phyloP scores from a whole-genome alignment of 2,329 filamentous ascomycete species.

The Colletotrichum eleusines region DNA sequence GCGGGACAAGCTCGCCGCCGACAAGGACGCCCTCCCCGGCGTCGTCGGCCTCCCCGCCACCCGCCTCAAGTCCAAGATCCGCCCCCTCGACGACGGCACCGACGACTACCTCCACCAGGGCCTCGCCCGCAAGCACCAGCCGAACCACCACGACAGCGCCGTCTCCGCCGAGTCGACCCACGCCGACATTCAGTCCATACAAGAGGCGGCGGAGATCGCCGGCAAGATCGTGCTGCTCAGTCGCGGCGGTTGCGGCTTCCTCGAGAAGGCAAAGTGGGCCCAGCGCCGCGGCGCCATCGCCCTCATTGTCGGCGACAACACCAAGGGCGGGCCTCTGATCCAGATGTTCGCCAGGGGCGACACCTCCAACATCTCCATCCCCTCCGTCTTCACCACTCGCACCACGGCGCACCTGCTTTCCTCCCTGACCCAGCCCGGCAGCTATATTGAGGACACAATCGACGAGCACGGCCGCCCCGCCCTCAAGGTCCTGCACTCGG shows the following conservation, averaged over 20 bases:
- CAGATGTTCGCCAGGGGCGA: conserved; percentile 99
- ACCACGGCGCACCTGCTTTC: conserved; percentile 95
- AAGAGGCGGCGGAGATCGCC: conserved; percentile 91
- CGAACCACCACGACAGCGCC: conserved; percentile 52
- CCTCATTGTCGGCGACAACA: conserved; percentile 93
- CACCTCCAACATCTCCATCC: conserved; percentile 94
- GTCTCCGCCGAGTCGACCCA: conserved; percentile 63
- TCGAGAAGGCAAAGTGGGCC: conserved; percentile 98
- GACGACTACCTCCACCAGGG: conserved; percentile 83
- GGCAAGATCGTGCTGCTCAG: conserved; percentile 94
- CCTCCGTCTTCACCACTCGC: conserved; percentile 92
- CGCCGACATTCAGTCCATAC: conserved; percentile 82
- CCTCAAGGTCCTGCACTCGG: conserved; percentile 64
- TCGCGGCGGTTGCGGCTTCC: conserved; percentile 93
- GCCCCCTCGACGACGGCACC: conserved; percentile 72
- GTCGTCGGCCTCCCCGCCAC: conserved; percentile 44
- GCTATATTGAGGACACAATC: conserved; percentile 70
- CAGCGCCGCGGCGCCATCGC: conserved; percentile 90
- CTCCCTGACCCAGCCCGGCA: conserved; percentile 81
- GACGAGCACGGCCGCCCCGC: conserved; percentile 70
- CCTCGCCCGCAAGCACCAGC: conserved; percentile 48
- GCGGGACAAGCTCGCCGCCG: conserved; percentile 47
- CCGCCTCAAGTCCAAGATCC: conserved; percentile 47
- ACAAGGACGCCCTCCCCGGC: conserved; percentile 49
- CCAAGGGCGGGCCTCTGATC: conserved; percentile 87